Conservation (phyloP, 1,284 basidiomycete species). For the Apiotrichum laibachii region DNA sequence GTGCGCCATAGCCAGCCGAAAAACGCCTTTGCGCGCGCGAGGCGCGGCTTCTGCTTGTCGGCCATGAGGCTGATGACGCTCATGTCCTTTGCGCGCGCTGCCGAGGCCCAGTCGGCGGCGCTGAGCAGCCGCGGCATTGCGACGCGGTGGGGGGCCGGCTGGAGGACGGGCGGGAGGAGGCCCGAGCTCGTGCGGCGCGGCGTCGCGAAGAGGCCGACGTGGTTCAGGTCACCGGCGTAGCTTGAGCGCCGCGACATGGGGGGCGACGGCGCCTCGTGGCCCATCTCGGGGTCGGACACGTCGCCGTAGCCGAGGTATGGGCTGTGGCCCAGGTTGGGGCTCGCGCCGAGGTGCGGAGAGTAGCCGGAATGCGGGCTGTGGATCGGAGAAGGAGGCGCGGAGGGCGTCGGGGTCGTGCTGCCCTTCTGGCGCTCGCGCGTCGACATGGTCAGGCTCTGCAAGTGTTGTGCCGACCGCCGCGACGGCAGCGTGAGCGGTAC, state of each 20-base stretch:
- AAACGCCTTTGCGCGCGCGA: not conserved
- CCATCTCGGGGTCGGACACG: constrained; percentile 9
- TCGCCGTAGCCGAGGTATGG: constrained; percentile 6
- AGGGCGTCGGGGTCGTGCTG: constrained; percentile 4
- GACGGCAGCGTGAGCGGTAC: constrained; percentile 37
- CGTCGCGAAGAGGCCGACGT: constrained; percentile 1
- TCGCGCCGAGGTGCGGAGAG: too few relatives aligned
- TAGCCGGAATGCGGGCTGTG: too few relatives aligned
- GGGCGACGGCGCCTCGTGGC: constrained; percentile 17
- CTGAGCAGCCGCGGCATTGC: constrained; percentile 34
- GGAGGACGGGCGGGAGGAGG: constrained; percentile 3
- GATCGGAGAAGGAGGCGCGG: constrained; percentile 12
- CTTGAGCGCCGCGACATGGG: constrained; percentile 37
- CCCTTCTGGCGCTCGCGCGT: constrained; percentile 12
- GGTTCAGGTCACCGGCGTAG: constrained; percentile 22
- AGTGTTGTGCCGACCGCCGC: constrained; percentile 39
- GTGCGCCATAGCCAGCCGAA: constrained; percentile 38
- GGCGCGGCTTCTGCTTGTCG: constrained; percentile 12
- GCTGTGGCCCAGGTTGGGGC: constrained; percentile 11
- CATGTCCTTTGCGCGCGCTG: constrained; percentile 44
- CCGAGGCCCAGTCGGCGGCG: constrained; percentile 41
- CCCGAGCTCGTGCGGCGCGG: constrained; percentile 1
- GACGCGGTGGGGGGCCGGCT: constrained; percentile 24
- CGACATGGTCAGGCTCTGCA: constrained; percentile 16
- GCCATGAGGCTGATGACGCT: constrained; percentile 35